Conservation (phyloP, 2,329 filamentous ascomycete species). For the Ramularia collo-cygni region DNA sequence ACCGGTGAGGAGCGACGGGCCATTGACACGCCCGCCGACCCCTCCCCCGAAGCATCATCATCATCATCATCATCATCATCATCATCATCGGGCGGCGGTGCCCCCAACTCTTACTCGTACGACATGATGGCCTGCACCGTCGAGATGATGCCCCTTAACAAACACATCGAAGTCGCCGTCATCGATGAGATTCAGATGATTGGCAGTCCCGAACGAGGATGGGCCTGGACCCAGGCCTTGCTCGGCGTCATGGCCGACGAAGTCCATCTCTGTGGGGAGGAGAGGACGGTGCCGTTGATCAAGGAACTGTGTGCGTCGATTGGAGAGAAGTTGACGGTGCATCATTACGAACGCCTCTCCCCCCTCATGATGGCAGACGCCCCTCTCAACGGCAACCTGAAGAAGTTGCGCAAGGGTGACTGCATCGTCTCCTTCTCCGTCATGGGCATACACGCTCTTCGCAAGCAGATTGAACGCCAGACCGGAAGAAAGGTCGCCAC, state of each 20-base stretch:
- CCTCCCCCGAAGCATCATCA: too few relatives aligned
- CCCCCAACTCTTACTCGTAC: slow-evolving; percentile 34
- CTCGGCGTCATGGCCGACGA: slow-evolving; percentile 82
- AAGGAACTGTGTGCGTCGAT: slow-evolving; percentile 67
- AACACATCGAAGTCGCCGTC: slow-evolving; percentile 77
- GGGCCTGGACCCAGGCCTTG: slow-evolving; percentile 89
- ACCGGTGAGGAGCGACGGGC: slow-evolving; percentile 85
- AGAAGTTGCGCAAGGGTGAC: slow-evolving; percentile 74
- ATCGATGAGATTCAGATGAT: slow-evolving; percentile 99
- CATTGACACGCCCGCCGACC: slow-evolving; percentile 33
- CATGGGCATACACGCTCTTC: slow-evolving; percentile 71
- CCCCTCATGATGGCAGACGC: slow-evolving; percentile 59
- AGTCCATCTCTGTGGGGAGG: slow-evolving; percentile 88
- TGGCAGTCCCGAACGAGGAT: slow-evolving; percentile 68
- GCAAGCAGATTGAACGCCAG: slow-evolving; percentile 64
- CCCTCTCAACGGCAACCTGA: slow-evolving; percentile 59
- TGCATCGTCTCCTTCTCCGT: slow-evolving; percentile 84
- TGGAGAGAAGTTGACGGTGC: slow-evolving; percentile 76
- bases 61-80: too few relatives aligned
- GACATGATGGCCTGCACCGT: slow-evolving; percentile 81
- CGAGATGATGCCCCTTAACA: slow-evolving; percentile 67
- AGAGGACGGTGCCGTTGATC: slow-evolving; percentile 72
- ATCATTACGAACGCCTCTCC: slow-evolving; percentile 77
- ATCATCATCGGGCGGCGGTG: too few relatives aligned
- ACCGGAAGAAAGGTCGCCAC: slow-evolving; percentile 82